These are phyloP conservation scores for Coemansia sp. DNA, from an alignment of 192 early-diverging fungal species.

Conservation along the genomic window DNA sequence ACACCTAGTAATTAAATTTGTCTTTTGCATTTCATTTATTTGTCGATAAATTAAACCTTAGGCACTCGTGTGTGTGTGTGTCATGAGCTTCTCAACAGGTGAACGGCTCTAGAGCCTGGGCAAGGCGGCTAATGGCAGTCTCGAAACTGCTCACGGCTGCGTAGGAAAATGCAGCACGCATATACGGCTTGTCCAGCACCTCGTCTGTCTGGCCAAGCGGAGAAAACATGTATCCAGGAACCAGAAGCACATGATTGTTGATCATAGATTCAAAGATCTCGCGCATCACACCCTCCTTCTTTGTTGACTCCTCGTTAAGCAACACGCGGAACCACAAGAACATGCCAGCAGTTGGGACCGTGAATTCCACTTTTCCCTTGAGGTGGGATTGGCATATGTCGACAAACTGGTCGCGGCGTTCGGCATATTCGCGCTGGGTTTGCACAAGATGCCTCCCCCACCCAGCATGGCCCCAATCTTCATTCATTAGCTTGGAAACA, in stretches of 20 bases:
- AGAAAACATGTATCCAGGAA: conserved; percentile 68
- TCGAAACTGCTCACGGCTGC: conserved; percentile 64
- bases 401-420: conserved; percentile 69
- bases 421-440: conserved; percentile 73
- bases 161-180: conserved; percentile 71
- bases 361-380: conserved; percentile 59
- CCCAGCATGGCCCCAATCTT: conserved; percentile 77
- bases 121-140: conserved; percentile 60
- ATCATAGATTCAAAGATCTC: conserved; percentile 62
- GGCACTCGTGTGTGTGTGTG: too few species aligned
- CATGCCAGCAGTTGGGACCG: conserved; percentile 75
- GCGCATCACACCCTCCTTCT: conserved; percentile 56
- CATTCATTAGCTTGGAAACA: conserved; percentile 65
- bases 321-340: conserved; percentile 83
- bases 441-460: conserved; percentile 70
- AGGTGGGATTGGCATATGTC: conserved; percentile 63
- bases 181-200: conserved; percentile 56
- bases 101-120: conserved; percentile 56
- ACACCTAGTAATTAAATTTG: neutral
- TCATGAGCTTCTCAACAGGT: neutral
- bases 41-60: neutral
- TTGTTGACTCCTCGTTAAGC: conserved; percentile 37
- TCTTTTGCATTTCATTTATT: neutral
- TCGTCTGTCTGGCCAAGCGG: conserved; percentile 48
- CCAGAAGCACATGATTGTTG: conserved; percentile 67